Evolutionary conservation across 148 eudicot species (phyloP), one percentile per base, ranked within the genome.

Genomic region (Linanthus parryae): DNA sequence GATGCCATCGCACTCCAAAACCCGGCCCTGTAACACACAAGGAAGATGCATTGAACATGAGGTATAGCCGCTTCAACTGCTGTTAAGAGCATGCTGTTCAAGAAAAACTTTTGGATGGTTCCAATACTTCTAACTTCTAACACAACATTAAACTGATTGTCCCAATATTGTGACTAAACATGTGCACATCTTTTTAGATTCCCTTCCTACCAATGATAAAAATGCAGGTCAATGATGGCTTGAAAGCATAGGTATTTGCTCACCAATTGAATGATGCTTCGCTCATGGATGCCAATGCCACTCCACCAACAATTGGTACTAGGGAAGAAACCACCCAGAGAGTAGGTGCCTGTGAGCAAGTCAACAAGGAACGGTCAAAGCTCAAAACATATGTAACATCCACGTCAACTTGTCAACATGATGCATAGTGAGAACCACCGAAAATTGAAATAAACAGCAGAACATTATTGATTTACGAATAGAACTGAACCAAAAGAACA

Each of bases 1-100:
- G 97, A 89, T 30, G 95, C 97, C 97, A 89, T 89, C 37, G 97
- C 97, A 80, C 94, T 87, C 94, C 83, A 92, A 64, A 92, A 92
- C 13, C 99, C 99, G 56, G 88, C 81, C 99, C 99, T 78, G 63
- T 19, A 48, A 29, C 0, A 12, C 8, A 23, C 16, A 13, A 17
- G 27, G 15, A 25, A 23, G 51, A 23, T 24, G 13, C 10, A 12
- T 29, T n/a, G 17, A 44, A 5, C 38, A 39, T 49, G 23, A 20
- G 21, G 57, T 26, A 31, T 34, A 40, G 24, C n/a, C 47, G 47
- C 34, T 28, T 28, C 22, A 55, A 38, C 7, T 46, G 24, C 21
- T 18, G 5, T 26, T 17, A 46, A 44, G 12, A 17, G 15, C 7
- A 30, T 22, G 15, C 31, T 25, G 20, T 24, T 37, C 20, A 44